A percentile compares a stretch with the other conserved stretches of the same genome.
These are phyloP conservation scores for Pythium monospermum DNA, from an alignment of 352 stramenopile genomes.

Conservation along the genomic window DNA sequence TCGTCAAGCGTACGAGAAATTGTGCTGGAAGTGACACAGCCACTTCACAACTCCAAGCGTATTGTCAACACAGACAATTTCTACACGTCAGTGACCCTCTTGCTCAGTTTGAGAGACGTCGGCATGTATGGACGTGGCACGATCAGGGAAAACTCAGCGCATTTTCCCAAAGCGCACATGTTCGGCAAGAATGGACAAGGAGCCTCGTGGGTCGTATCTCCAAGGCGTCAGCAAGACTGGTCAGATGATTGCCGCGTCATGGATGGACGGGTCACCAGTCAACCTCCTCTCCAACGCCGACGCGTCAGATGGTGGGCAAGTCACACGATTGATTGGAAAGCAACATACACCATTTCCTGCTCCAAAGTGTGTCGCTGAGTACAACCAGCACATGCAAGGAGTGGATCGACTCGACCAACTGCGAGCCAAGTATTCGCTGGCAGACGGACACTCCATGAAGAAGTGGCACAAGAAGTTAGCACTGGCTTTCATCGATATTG, in stretches of 20 bases:
- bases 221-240: not conserved
- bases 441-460: constrained; percentile 24
- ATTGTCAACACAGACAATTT: constrained; percentile 33
- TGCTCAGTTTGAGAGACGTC: constrained; percentile 17
- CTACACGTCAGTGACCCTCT: constrained; percentile 28
- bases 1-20: constrained; percentile 11
- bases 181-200: no score
- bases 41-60: constrained; percentile 14
- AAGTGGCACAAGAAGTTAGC: constrained; percentile 32
- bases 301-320: constrained; percentile 5
- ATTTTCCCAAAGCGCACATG: no score
- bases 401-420: constrained; percentile 31
- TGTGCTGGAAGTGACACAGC: constrained; percentile 24
- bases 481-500: constrained; percentile 22
- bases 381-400: constrained; percentile 31
- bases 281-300: constrained; percentile 26
- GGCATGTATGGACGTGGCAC: constrained; percentile 22
- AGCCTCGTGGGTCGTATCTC: not conserved
- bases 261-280: constrained; percentile 22
- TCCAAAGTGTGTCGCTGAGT: constrained; percentile 19
- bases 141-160: constrained; percentile 11
- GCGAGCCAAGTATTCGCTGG: constrained; percentile 17
- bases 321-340: constrained; percentile 14
- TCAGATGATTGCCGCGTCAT: constrained; percentile 23
- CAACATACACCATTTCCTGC: constrained; percentile 7